Base-by-base conservation (phyloP, 306 rosid genomes). In the Pyrus betulifolia region DNA sequence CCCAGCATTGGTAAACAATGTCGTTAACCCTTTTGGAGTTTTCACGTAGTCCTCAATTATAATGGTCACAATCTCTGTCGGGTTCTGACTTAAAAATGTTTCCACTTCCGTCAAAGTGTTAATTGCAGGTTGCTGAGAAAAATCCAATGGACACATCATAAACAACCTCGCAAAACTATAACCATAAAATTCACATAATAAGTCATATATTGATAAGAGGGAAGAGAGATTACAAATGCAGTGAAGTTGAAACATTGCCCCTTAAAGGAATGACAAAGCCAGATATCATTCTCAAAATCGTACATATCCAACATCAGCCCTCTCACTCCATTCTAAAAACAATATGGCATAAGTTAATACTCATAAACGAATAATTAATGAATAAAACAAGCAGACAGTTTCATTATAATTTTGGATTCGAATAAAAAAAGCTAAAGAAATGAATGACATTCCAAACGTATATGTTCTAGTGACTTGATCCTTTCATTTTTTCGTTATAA, bases 271-370 rank as follows among this genome's bases (percentile, higher is more conserved):
- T 94, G 98, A 84, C 97, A 94, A 70, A 94, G 97, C 98, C 98
- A 94, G 85, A 94, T 86, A 85, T 94, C 96, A 49, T 90, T 86
- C 77, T 86, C 79, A 45, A 90, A 94, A 75, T 94, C 96, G 79
- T 94, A 94, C 98, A 94, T 90, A 85, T 94, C 98, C 89, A 94
- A 80, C 98, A 94, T 94, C 83, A 94, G 81, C 75, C 98, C 97
- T 78, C 98, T 85, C 78, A 90, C 98, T 77, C 98, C 98, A 85
- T 93, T 93, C 98, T 93, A 74, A 79, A 85, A 72, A 86, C 31
- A 62, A 19, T 31, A 45, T 27, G 13, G 49, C 30, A 62, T 14
- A 74, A 28, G 13, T n/a, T 45, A 23, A 72, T n/a, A 28, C 58
- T 17, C 33, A 74, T 55, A 4, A 45, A 11, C 28, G 2, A 1